phyloP scores from a whole-genome alignment of 2,329 filamentous ascomycete species.

The Fusarium chlamydosporum region DNA sequence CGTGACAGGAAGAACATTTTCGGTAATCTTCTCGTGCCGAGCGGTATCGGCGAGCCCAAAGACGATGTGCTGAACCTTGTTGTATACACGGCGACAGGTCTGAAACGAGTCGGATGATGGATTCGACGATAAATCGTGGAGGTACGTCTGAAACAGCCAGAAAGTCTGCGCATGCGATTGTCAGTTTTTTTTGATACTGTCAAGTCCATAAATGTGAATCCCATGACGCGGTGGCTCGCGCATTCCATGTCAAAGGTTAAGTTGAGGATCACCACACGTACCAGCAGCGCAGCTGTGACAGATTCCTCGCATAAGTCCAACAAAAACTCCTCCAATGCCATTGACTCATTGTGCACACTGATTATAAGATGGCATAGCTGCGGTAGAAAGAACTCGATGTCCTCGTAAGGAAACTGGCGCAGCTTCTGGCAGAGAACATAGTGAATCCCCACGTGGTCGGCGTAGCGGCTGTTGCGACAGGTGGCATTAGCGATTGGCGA shows the following conservation, averaged over 20 bases:
- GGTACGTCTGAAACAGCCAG: conserved; percentile 90
- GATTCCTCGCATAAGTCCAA: conserved; percentile 89
- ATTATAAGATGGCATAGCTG: conserved; percentile 90
- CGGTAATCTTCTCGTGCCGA: conserved; percentile 81
- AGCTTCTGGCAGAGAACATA: conserved; percentile 91
- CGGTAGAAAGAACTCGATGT: conserved; percentile 93
- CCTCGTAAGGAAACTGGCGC: conserved; percentile 89
- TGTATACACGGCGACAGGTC: conserved; percentile 86
- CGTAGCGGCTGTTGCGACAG: conserved; percentile 76
- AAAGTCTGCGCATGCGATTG: conserved; percentile 73
- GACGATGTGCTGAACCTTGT: conserved; percentile 89
- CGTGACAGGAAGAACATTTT: conserved; percentile 84
- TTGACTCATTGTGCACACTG: conserved; percentile 90
- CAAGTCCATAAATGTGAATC: conserved; percentile 8
- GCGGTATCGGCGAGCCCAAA: conserved; percentile 80
- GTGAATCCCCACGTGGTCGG: conserved; percentile 90
- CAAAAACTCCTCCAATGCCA: conserved; percentile 90
- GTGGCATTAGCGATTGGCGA: conserved; percentile 48
- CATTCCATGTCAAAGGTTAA: conserved; percentile 23
- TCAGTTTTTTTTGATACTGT: conserved; percentile 35
- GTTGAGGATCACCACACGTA: conserved; percentile 60
- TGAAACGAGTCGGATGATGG: conserved; percentile 84
- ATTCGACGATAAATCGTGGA: conserved; percentile 82
- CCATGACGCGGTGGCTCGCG: conserved; percentile 21
- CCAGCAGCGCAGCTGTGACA: conserved; percentile 84